Conservation (phyloP, 805 yeast genomes). For the Clavispora carvajalis region DNA sequence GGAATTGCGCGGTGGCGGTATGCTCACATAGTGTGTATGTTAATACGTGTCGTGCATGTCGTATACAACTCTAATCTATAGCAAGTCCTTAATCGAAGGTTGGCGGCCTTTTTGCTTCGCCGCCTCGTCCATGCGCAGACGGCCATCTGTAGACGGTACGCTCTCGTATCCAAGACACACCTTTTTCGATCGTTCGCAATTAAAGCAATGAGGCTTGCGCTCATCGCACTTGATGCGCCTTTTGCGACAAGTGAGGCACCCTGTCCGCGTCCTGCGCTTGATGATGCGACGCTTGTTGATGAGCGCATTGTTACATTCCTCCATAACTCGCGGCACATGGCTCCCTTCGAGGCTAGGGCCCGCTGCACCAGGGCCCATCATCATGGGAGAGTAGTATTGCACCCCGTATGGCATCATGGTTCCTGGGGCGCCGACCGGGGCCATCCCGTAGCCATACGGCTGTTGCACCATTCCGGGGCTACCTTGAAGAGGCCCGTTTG, state of each 20-base stretch:
- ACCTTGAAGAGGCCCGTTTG: background rate
- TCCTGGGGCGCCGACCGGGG: background rate
- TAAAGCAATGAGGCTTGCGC: conserved; percentile 60
- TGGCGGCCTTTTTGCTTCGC: conserved; percentile 1
- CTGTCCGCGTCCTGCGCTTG: conserved; percentile 65
- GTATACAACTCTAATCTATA: too few relatives aligned
- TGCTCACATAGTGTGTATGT: too few relatives aligned
- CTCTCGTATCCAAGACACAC: conserved; percentile 63
- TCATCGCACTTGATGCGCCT: conserved; percentile 75
- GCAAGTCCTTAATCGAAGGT: conserved; percentile 9
- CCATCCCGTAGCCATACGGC: background rate
- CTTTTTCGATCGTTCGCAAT: conserved; percentile 61
- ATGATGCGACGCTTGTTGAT: conserved; percentile 39
- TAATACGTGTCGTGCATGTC: too few relatives aligned
- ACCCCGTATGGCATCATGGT: conserved; percentile 1
- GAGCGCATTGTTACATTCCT: conserved; percentile 25
- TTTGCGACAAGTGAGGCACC: conserved; percentile 69
- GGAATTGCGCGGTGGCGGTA: too few relatives aligned
- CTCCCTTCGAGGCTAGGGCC: background rate
- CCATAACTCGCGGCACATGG: background rate
- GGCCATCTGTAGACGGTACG: conserved; percentile 1
- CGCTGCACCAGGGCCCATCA: conserved; percentile 1
- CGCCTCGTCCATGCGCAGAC: conserved; percentile 1
- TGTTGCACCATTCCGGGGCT: background rate
- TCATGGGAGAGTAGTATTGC: conserved; percentile 1